Evolutionary conservation across 805 yeast genomes (phyloP).

Genomic region (Naumovozyma castellii): DNA sequence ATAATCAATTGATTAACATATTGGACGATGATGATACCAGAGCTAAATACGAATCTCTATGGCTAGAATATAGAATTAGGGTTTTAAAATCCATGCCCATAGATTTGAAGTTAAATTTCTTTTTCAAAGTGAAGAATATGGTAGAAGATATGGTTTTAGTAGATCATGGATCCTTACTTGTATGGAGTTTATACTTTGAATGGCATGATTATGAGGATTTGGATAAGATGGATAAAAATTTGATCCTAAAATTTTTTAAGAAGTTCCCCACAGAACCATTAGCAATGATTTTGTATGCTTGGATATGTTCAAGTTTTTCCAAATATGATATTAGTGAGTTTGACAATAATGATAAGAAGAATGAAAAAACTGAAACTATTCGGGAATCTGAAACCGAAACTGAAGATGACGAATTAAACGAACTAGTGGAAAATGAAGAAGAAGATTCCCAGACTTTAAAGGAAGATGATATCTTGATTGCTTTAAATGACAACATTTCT

Average conservation of each 20-base stretch:
- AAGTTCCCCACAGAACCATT: constrained; percentile 53
- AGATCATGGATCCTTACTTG: constrained; percentile 46
- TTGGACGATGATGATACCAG: constrained; percentile 56
- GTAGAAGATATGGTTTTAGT: constrained; percentile 67
- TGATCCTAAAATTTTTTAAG: constrained; percentile 43
- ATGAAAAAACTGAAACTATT: constrained; percentile 4
- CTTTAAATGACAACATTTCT: constrained; percentile 44
- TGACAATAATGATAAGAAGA: constrained; percentile 7
- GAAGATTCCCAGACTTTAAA: constrained; percentile 13
- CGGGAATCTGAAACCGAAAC: constrained; percentile 10
- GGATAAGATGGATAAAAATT: constrained; percentile 37
- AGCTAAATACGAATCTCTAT: constrained; percentile 46
- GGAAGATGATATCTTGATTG: constrained; percentile 40
- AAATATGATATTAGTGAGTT: constrained; percentile 36
- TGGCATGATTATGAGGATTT: constrained; percentile 54
- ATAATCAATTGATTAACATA: constrained; percentile 46
- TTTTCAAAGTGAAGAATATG: constrained; percentile 41
- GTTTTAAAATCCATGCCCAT: constrained; percentile 45
- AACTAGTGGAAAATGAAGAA: constrained; percentile 20
- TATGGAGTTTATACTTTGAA: constrained; percentile 70
- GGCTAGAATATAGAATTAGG: constrained; percentile 47
- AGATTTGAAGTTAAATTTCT: constrained; percentile 31
- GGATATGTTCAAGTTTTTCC: constrained; percentile 57
- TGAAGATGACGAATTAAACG: constrained; percentile 20
- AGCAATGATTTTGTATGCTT: constrained; percentile 53